These are phyloP conservation scores for Candida coleopterorum DNA, from an alignment of 805 yeast species.

Conservation along the genomic window DNA sequence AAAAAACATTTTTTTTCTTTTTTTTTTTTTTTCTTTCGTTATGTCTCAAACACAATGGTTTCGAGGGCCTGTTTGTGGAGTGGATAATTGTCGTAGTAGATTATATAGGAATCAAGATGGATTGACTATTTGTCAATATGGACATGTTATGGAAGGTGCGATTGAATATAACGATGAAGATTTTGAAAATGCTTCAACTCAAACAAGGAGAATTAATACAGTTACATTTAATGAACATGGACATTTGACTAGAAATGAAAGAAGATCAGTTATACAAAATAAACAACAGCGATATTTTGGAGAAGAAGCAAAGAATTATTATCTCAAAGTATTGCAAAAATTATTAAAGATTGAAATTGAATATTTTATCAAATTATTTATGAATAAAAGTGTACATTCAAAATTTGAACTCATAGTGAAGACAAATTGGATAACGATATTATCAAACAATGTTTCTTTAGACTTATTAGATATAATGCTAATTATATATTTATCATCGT, in stretches of 20 bases:
- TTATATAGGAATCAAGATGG: constrained; percentile 75
- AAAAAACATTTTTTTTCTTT: background rate
- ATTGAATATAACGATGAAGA: constrained; percentile 78
- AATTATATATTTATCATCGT: constrained; percentile 48
- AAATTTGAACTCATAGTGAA: constrained; percentile 22
- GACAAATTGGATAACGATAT: constrained; percentile 27
- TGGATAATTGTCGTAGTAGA: constrained; percentile 80
- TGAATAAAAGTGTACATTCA: constrained; percentile 12
- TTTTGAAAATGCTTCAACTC: constrained; percentile 49
- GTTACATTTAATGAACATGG: constrained; percentile 13
- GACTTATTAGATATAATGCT: constrained; percentile 27
- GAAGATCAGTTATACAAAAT: constrained; percentile 13
- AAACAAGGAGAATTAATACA: constrained; percentile 46
- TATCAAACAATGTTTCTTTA: constrained; percentile 8
- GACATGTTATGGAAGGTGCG: constrained; percentile 83
- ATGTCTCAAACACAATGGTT: constrained; percentile 33
- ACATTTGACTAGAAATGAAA: constrained; percentile 21
- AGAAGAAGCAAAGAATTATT: constrained; percentile 38
- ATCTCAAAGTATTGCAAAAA: constrained; percentile 44
- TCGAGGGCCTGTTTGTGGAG: constrained; percentile 83
- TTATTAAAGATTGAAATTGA: constrained; percentile 46
- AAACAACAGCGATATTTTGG: constrained; percentile 38
- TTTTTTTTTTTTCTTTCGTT: background rate
- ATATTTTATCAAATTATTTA: constrained; percentile 9
- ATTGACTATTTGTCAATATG: constrained; percentile 77